Conservation (phyloP, 2,329 filamentous ascomycete species). For the Aspergillus texensis region DNA sequence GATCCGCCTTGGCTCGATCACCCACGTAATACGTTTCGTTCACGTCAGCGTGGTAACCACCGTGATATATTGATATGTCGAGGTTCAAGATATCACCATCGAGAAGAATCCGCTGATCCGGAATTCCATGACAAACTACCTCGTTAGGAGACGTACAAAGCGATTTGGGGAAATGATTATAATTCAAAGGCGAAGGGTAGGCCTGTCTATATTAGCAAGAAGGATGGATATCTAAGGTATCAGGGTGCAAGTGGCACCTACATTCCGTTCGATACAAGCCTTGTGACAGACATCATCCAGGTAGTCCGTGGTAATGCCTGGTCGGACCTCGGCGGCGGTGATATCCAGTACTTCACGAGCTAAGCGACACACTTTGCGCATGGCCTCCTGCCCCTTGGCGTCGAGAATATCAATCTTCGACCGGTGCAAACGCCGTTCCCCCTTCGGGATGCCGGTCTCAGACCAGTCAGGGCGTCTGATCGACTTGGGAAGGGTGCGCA, state of each 20-base stretch:
- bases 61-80: slow-evolving; percentile 86
- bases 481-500: slow-evolving; percentile 69
- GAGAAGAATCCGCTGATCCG: slow-evolving; percentile 76
- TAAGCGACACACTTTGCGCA: slow-evolving; percentile 83
- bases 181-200: slow-evolving; percentile 91
- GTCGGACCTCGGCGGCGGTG: slow-evolving; percentile 74
- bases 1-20: slow-evolving; percentile 74
- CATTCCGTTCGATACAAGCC: slow-evolving; percentile 77
- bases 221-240: not conserved
- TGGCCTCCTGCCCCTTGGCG: slow-evolving; percentile 73
- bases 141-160: slow-evolving; percentile 92
- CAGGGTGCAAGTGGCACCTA: slow-evolving; percentile 49
- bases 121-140: slow-evolving; percentile 94
- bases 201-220: slow-evolving; percentile 55
- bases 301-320: slow-evolving; percentile 86
- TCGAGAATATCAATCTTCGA: slow-evolving; percentile 79
- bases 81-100: slow-evolving; percentile 95
- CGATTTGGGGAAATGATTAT: slow-evolving; percentile 91
- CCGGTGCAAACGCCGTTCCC: slow-evolving; percentile 62
- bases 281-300: slow-evolving; percentile 90
- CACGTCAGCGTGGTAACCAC: slow-evolving; percentile 86
- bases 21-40: slow-evolving; percentile 98
- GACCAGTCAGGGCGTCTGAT: slow-evolving; percentile 83
- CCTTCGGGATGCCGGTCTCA: slow-evolving; percentile 69
- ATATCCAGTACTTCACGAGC: slow-evolving; percentile 87